phyloP scores from a whole-genome alignment of 306 rosid genomes.

The Arachis hypogaea region DNA sequence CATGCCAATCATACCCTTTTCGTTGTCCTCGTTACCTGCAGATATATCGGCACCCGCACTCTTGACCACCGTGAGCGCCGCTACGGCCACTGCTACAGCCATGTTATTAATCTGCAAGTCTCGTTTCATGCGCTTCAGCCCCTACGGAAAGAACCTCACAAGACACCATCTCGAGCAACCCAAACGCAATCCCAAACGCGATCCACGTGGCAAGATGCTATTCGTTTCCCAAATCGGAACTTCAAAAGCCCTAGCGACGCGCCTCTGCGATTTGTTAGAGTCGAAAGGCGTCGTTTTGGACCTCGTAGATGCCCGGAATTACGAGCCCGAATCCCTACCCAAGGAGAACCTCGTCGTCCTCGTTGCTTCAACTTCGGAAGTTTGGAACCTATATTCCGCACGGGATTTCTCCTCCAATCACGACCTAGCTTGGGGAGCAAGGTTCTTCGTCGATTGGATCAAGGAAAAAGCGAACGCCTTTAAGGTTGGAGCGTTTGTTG shows the following conservation, averaged over 20 bases:
- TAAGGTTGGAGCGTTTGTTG: conserved; percentile 78
- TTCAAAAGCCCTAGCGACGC: conserved; percentile 73
- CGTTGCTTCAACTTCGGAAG: conserved; percentile 90
- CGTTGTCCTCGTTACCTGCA: neutral
- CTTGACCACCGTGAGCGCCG: conserved; percentile 46
- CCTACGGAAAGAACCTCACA: conserved; percentile 36
- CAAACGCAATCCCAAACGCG: neutral
- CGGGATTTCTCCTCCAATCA: too few species aligned
- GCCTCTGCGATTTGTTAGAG: conserved; percentile 59
- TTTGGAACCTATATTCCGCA: conserved; percentile 60
- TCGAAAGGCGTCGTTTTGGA: conserved; percentile 59
- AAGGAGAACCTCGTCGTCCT: conserved; percentile 68
- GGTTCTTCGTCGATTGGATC: conserved; percentile 81
- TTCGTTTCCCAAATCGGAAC: conserved; percentile 85
- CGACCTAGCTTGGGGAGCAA: conserved; percentile 8
- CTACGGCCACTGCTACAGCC: conserved; percentile 51
- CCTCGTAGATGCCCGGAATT: conserved; percentile 56
- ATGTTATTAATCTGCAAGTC: conserved; percentile 77
- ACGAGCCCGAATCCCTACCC: conserved; percentile 88
- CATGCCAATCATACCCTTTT: neutral
- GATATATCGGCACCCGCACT: conserved; percentile 83
- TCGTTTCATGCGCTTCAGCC: conserved; percentile 58
- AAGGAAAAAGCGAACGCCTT: conserved; percentile 79
- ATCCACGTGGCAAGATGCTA: conserved; percentile 49
- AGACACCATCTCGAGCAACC: conserved; percentile 29